Evolutionary conservation across 495 filamentous ascomycete genomes (phyloP), one percentile per base, ranked within the genome.

Genomic region (Xanthoparmelia taractica): DNA sequence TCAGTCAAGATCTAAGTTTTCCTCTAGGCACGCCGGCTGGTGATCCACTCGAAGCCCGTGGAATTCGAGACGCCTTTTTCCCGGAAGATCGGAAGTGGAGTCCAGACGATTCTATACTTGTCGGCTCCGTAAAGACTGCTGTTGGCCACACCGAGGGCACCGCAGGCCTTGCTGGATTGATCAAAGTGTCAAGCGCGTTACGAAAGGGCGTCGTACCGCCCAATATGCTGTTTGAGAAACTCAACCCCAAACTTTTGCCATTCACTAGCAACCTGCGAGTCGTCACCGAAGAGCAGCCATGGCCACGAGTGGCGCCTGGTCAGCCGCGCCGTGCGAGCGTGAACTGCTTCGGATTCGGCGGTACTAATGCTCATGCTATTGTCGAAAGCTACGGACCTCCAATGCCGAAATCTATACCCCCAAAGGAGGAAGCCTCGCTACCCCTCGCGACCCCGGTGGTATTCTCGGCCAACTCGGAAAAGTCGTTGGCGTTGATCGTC

Each of bases 71-170:
- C 47, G 58, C n/a, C 64, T 70, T 70, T 63, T 63, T 63, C 8
- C 20, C n/a, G n/a, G n/a, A 47, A 7, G 8, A 47, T 7, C n/a
- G 10, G 7, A 15, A 40, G 38, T 12, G 13, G 38, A 40, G 12
- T 2, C 8, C 38, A 15, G 13, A 8, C 6, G 12, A 15, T 20
- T 47, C 1, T 47, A n/a, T 17, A n/a, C n/a, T n/a, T n/a, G 81
- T 83, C 13, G 81, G 82, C 0, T 82, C 78, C 0, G 72, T 85
- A 52, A 86, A 87, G 68, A 84, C 82, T 0, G 69, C 84, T 2
- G 73, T 85, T 52, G 83, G 84, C n/a, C 83, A 85, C 62, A 80
- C 77, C 0, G 83, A 85, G 59, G 71, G 69, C 20, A 48, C 61
- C 1, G 75, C 73, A 0, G 73, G 70, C 5, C 58, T 78, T 0